phyloP scores from a whole-genome alignment of 1,284 basidiomycete genomes.

The Tausonia pullulans region DNA sequence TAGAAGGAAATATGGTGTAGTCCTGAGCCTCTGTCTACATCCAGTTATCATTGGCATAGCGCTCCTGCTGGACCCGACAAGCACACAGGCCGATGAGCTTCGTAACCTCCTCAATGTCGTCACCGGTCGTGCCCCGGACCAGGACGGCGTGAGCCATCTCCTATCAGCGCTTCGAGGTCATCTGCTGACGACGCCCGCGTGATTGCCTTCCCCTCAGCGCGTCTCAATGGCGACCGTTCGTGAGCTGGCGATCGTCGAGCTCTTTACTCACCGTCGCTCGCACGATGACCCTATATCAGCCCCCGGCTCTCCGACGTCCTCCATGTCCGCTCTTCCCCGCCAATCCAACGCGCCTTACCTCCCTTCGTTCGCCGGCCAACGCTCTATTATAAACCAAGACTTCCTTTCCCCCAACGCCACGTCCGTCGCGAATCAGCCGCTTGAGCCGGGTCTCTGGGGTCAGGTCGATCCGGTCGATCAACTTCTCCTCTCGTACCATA shows the following conservation, averaged over 20 bases:
- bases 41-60: conserved; percentile 33
- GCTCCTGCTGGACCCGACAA: conserved; percentile 32
- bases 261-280: conserved; percentile 32
- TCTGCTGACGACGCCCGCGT: too few relatives aligned
- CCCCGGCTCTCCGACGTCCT: conserved; percentile 1
- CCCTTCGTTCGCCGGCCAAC: neutral
- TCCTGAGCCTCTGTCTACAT: conserved; percentile 24
- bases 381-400: neutral
- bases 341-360: neutral
- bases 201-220: conserved; percentile 4
- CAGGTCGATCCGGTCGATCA: conserved; percentile 14
- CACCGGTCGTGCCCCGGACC: conserved; percentile 34
- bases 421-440: neutral
- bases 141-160: conserved; percentile 21
- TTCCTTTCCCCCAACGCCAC: neutral
- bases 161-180: too few relatives aligned
- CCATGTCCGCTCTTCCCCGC: neutral
- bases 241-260: conserved; percentile 37
- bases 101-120: conserved; percentile 35
- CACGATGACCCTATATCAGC: conserved; percentile 5
- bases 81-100: conserved; percentile 35
- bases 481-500: conserved; percentile 11
- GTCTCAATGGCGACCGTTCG: conserved; percentile 37
- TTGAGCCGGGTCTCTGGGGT: neutral
- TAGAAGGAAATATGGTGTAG: neutral